These are phyloP conservation scores for Salix exigua DNA, from an alignment of 345 rosid species.

Conservation along the genomic window DNA sequence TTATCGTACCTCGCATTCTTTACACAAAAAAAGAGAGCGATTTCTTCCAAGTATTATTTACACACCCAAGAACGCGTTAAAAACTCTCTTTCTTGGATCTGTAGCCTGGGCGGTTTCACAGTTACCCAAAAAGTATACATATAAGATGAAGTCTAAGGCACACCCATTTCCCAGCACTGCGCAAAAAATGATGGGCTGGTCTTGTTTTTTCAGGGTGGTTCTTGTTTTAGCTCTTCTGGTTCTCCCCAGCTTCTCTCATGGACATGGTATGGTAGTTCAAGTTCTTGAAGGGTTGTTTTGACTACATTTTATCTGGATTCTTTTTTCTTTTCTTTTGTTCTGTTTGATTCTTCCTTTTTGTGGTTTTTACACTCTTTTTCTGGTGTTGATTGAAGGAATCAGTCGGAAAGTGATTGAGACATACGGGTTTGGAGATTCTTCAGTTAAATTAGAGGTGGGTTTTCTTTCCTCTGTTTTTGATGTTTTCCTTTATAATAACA, in stretches of 20 bases:
- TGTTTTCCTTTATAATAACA: neutral
- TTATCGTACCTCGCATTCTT: neutral
- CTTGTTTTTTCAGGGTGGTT: conserved; percentile 20
- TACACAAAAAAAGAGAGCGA: neutral
- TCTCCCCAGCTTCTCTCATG: conserved; percentile 33
- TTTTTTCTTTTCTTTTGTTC: neutral
- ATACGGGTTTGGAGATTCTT: conserved; percentile 21
- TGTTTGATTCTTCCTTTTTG: neutral
- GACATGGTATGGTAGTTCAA: conserved; percentile 2
- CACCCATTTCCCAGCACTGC: conserved; percentile 29
- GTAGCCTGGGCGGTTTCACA: conserved; percentile 23
- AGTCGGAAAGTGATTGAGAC: conserved; percentile 29
- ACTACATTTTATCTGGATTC: neutral
- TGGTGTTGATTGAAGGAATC: conserved; percentile 24
- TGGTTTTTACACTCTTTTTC: neutral
- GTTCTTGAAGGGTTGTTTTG: neutral
- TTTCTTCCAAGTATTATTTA: neutral
- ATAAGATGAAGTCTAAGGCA: conserved; percentile 9
- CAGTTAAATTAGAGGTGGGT: conserved; percentile 31
- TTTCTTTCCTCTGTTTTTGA: neutral
- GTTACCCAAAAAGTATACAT: conserved; percentile 5
- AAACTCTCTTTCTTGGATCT: conserved; percentile 24
- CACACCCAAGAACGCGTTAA: neutral
- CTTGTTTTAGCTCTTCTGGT: conserved; percentile 32
- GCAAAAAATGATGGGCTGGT: conserved; percentile 35